A percentile compares a stretch with the other conserved stretches of the same genome.
phyloP scores from a whole-genome alignment of 148 eudicot species.

The Camellia japonica region DNA sequence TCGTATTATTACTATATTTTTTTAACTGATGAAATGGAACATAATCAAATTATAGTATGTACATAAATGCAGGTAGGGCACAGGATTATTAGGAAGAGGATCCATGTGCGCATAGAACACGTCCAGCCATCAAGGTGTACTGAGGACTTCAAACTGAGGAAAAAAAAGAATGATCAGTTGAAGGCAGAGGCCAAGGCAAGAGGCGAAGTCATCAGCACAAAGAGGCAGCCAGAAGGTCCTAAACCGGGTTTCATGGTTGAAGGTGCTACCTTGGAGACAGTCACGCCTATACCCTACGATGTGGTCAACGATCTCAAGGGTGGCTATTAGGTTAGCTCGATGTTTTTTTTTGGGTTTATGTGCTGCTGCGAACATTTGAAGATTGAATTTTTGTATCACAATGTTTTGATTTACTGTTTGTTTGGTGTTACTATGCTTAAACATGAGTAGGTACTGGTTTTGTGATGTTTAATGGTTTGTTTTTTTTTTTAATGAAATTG shows the following conservation, averaged over 20 bases:
- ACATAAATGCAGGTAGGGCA: conserved; percentile 26
- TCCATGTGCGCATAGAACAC: conserved; percentile 36
- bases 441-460: no score
- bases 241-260: conserved; percentile 43
- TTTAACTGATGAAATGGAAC: background rate
- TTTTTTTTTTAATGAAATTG: no score
- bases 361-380: background rate
- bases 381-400: background rate
- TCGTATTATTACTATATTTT: background rate
- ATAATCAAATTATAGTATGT: background rate
- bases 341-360: background rate
- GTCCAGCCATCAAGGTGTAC: conserved; percentile 34
- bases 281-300: conserved; percentile 43
- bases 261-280: conserved; percentile 41
- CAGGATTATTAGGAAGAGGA: conserved; percentile 34
- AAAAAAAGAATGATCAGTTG: conserved; percentile 27
- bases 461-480: no score
- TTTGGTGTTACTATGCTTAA: no score
- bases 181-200: conserved; percentile 37
- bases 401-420: background rate
- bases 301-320: conserved; percentile 43
- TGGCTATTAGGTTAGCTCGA: conserved; percentile 21
- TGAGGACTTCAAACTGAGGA: conserved; percentile 31
- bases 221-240: conserved; percentile 37
- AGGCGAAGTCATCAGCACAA: conserved; percentile 35